Evolutionary conservation across 257 asterid species (phyloP).

Genomic region (Euphrasia confusa): DNA sequence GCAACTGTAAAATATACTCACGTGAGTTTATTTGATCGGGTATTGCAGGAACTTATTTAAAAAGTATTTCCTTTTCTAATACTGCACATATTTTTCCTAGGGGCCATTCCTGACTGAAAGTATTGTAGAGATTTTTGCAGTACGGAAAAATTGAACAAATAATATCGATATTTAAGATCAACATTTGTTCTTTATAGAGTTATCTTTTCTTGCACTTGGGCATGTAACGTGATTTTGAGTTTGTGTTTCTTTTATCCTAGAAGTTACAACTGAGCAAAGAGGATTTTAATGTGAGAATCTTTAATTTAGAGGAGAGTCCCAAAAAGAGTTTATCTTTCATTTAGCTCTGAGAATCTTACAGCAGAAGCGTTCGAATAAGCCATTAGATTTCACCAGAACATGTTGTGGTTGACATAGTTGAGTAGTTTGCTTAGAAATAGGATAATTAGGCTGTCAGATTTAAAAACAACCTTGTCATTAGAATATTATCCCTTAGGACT

Average conservation of each 20-base stretch:
- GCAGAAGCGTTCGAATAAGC: background rate
- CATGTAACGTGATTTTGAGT: background rate
- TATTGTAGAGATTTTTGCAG: background rate
- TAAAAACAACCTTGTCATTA: background rate
- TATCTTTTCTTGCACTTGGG: background rate
- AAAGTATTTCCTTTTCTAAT: background rate
- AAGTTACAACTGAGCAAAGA: background rate
- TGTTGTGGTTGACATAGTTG: background rate
- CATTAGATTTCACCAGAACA: slow-evolving; percentile 4
- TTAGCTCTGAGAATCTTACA: slow-evolving; percentile 11
- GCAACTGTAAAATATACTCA: background rate
- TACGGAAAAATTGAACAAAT: too few species aligned
- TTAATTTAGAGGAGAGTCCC: background rate
- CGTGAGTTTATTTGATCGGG: background rate
- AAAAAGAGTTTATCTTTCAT: background rate
- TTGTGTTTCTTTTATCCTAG: background rate
- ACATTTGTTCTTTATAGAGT: background rate
- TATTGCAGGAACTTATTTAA: background rate
- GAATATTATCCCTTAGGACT: background rate
- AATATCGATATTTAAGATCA: too few species aligned
- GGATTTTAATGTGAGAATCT: too few species aligned
- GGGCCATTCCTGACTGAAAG: background rate
- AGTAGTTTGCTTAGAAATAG: background rate
- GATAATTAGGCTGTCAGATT: background rate
- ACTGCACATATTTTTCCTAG: background rate